Percentiles rank a stretch among this genome's conserved stretches.
phyloP scores from a whole-genome alignment of 495 filamentous ascomycete genomes.

The Penicillium crystallinum region DNA sequence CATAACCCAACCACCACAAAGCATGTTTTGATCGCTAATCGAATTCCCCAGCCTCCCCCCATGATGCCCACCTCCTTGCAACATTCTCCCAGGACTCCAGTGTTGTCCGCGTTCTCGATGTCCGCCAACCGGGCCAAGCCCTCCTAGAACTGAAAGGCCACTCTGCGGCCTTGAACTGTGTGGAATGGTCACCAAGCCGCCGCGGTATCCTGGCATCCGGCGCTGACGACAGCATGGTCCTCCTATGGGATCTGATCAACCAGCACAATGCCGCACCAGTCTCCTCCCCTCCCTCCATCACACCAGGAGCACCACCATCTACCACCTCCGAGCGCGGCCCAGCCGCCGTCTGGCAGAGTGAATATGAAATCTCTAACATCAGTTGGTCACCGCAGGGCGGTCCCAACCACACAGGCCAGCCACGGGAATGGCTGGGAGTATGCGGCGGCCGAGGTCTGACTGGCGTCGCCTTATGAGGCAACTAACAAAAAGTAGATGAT shows the following conservation, averaged over 20 bases:
- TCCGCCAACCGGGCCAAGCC: slow-evolving; percentile 93
- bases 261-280: slow-evolving; percentile 52
- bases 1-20: not conserved
- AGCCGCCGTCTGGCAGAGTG: slow-evolving; percentile 84
- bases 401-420: slow-evolving; percentile 55
- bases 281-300: slow-evolving; percentile 25
- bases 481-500: not conserved
- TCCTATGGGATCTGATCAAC: slow-evolving; percentile 91
- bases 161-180: slow-evolving; percentile 74
- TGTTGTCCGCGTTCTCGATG: slow-evolving; percentile 91
- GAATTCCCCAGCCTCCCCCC: slow-evolving; percentile 67
- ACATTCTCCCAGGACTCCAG: slow-evolving; percentile 94
- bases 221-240: slow-evolving; percentile 82
- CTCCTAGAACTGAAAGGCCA: slow-evolving; percentile 94
- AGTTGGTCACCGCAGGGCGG: slow-evolving; percentile 85
- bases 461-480: slow-evolving; percentile 64
- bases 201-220: slow-evolving; percentile 87
- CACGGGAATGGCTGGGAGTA: slow-evolving; percentile 91
- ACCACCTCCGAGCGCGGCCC: slow-evolving; percentile 55
- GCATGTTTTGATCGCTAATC: not conserved
- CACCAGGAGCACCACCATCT: slow-evolving; percentile 29
- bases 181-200: slow-evolving; percentile 90
- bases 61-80: slow-evolving; percentile 91
- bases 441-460: slow-evolving; percentile 87
- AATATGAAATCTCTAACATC: slow-evolving; percentile 92